phyloP scores from a whole-genome alignment of 805 yeast species.

The Teunomyces pallodes region DNA sequence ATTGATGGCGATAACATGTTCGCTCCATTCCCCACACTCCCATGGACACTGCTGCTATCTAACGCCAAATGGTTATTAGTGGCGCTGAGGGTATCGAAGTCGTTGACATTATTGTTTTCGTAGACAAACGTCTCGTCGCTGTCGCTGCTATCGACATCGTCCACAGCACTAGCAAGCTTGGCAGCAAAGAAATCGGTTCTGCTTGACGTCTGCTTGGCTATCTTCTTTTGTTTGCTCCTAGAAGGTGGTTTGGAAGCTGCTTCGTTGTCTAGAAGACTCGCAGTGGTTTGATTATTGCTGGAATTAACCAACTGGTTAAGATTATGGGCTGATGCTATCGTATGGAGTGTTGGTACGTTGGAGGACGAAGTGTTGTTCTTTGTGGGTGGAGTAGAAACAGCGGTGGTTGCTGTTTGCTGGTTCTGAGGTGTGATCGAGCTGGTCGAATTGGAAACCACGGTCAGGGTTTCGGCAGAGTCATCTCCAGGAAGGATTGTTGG shows the following conservation, averaged over 20 bases:
- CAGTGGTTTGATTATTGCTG: not conserved
- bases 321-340: not conserved
- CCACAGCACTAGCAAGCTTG: slow-evolving; percentile 89
- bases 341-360: not conserved
- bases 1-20: slow-evolving; percentile 3
- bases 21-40: slow-evolving; percentile 6
- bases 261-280: not conserved
- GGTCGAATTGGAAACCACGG: not conserved
- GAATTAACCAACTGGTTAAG: not conserved
- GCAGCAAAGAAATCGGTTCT: slow-evolving; percentile 95
- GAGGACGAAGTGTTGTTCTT: not conserved
- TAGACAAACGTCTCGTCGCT: slow-evolving; percentile 96
- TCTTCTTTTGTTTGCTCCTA: slow-evolving; percentile 25
- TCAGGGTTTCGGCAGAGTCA: not conserved
- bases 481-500: slow-evolving; percentile 6
- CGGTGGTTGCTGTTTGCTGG: slow-evolving; percentile 4
- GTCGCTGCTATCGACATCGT: slow-evolving; percentile 82
- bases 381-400: not conserved
- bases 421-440: not conserved
- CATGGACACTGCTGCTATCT: slow-evolving; percentile 11
- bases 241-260: not conserved
- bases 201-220: slow-evolving; percentile 55
- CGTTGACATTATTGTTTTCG: slow-evolving; percentile 47
- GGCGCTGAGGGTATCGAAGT: slow-evolving; percentile 15
- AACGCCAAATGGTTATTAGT: slow-evolving; percentile 4